Conservation (phyloP, 345 rosid species). For the Trapa bicornis region DNA sequence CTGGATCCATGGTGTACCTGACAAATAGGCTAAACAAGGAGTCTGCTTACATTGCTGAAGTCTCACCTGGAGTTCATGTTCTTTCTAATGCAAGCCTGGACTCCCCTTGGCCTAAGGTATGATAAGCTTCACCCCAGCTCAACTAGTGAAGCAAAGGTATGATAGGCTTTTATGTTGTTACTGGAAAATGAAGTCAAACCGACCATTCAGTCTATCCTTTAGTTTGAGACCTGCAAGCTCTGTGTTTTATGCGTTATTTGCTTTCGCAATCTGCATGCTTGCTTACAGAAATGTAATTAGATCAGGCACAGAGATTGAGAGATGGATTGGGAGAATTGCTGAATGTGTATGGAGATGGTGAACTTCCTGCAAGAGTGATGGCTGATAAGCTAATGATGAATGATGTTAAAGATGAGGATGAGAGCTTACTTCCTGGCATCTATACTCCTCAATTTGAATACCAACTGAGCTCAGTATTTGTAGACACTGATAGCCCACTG, state of each 20-base stretch:
- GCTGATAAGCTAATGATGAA: slow-evolving; percentile 46
- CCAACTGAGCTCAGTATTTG: slow-evolving; percentile 45
- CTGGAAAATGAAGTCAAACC: neutral
- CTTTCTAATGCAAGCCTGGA: slow-evolving; percentile 63
- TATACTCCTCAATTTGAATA: slow-evolving; percentile 30
- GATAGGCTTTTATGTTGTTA: too few species aligned
- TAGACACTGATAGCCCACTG: slow-evolving; percentile 23
- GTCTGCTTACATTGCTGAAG: slow-evolving; percentile 25
- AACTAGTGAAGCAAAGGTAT: too few species aligned
- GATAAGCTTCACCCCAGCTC: neutral
- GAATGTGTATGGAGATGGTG: slow-evolving; percentile 19
- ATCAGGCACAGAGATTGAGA: slow-evolving; percentile 46
- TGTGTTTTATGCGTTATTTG: neutral
- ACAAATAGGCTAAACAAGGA: slow-evolving; percentile 46
- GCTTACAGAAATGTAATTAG: neutral
- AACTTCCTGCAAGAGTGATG: slow-evolving; percentile 40
- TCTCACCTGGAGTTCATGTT: slow-evolving; percentile 67
- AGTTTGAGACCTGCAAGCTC: neutral
- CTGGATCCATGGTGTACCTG: slow-evolving; percentile 52
- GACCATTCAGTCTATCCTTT: neutral
- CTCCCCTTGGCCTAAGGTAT: slow-evolving; percentile 81
- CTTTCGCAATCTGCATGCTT: neutral
- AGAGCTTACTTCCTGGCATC: slow-evolving; percentile 27
- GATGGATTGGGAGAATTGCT: slow-evolving; percentile 28
- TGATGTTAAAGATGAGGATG: slow-evolving; percentile 32